Base-by-base conservation (phyloP, 352 stramenopile genomes). In the Pythium sp. region DNA sequence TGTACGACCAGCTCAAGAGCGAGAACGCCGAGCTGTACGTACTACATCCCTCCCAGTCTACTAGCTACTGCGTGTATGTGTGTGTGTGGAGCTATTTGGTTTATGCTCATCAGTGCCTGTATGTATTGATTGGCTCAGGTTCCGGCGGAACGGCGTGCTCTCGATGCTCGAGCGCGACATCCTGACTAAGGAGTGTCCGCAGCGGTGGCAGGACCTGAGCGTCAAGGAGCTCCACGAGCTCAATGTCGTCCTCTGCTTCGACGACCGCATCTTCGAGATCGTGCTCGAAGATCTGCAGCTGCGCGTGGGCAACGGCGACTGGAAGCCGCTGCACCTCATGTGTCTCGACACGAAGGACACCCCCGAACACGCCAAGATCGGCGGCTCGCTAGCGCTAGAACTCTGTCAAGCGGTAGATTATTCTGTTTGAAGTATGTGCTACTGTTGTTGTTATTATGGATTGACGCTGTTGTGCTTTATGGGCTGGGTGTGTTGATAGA, bases 281-380 rank as follows among this genome's bases (percentile, higher is more conserved):
- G 85, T 97, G 20, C 66, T 94, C 30, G 88, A 97, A 59, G 85
- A 90, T 67, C 68, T 92, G 62, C 84, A 92, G 73, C 71, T 92
- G 46, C 80, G 81, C 14, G 71, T 85, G 14, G 81, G 77, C 11
- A 73, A 73, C 12, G 79, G 69, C 64, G 69, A 73, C 65, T 92
- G 83, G 83, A 70, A 79, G 36, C 80, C 86, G 54, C 72, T 97
- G 58, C 88, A 96, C 70, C 62, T 97, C 69, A 72, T 97, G 51
- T 96, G 90, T 71, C 78, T 97, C 26, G 88, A 97, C 73, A 94
- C 89, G 15, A 94, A 93, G 61, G 90, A 97, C 68, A 94, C 89
- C 22, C 84, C 90, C 18, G 79, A 95, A 41, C 84, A 95, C 69
- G 90, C 90, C 55, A 91, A 93, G 78, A 87, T 90, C 49, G 89